Base-by-base conservation (phyloP, 371 early-diverging fungal species). In the Actinomucor elegans region DNA sequence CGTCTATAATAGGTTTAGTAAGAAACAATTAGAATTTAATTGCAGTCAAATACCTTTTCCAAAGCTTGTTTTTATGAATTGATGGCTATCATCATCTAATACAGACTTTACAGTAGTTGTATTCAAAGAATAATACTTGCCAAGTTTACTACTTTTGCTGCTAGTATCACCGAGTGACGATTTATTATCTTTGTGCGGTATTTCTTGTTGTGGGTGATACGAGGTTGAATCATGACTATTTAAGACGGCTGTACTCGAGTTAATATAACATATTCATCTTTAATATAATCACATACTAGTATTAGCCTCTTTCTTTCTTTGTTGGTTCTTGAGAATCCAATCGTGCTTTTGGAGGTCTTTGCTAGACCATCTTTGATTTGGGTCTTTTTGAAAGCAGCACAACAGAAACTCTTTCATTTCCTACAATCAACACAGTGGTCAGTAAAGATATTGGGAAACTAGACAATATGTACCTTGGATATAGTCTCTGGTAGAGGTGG, bases 401-500 rank as follows among this genome's bases (percentile, higher is more conserved):
- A 68, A 50, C 45, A 96, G 67, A 64, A 96, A 96, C 42, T 84
- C 79, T 34, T 67, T 61, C 48, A 94, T 82, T 27, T 92, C 87
- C 14, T 72, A 67, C n/a, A n/a, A n/a, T n/a, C n/a, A n/a, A n/a
- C n/a, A n/a, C n/a, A n/a, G n/a, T n/a, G n/a, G n/a, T n/a, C n/a
- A n/a, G n/a, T n/a, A n/a, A n/a, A n/a, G n/a, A n/a, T n/a, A n/a
- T n/a, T n/a, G n/a, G n/a, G n/a, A n/a, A n/a, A n/a, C n/a, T n/a
- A n/a, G n/a, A n/a, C n/a, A n/a, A n/a, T n/a, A n/a, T n/a, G n/a
- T n/a, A n/a, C n/a, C n/a, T n/a, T n/a, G n/a, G 94, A 91, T 3
- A 93, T 81, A 17, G 76, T 78, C 14, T 80, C 84, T 4, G 94
- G 95, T n/a, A 95, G 58, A 11, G 95, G 94, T n/a, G 94, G 91